Percentiles rank a stretch among this genome's conserved stretches.
These are phyloP conservation scores for Serendipita sp. DNA, from an alignment of 768 basidiomycete species.

Conservation along the genomic window DNA sequence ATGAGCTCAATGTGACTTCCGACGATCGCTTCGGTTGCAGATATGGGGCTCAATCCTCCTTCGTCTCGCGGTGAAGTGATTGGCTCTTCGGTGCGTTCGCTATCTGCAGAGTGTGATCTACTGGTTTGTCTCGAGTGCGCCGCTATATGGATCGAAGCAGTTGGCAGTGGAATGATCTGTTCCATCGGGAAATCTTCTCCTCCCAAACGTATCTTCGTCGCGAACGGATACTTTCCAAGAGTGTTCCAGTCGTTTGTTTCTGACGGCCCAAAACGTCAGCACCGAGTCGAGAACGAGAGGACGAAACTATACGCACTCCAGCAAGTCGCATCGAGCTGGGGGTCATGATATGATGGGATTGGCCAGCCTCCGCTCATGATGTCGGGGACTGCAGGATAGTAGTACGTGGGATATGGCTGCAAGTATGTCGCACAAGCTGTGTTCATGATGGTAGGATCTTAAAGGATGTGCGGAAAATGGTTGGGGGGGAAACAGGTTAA, in stretches of 20 bases:
- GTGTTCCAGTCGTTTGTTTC: conserved; percentile 6
- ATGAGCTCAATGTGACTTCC: neutral
- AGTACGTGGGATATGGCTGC: too few relatives aligned
- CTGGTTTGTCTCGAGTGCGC: neutral
- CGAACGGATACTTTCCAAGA: neutral
- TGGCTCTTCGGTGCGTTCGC: neutral
- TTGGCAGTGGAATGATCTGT: too few relatives aligned
- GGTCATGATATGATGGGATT: too few relatives aligned
- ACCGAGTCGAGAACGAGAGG: too few relatives aligned
- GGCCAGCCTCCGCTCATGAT: too few relatives aligned
- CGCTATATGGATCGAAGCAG: too few relatives aligned
- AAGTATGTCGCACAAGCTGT: neutral
- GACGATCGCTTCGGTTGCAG: neutral
- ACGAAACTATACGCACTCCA: too few relatives aligned
- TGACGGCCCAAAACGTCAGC: neutral
- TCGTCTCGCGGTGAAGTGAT: neutral
- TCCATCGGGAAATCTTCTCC: neutral
- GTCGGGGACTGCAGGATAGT: too few relatives aligned
- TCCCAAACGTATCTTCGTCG: neutral
- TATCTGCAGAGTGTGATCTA: neutral
- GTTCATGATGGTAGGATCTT: neutral
- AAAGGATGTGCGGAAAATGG: neutral
- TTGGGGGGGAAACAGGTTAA: neutral
- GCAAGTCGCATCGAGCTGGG: too few relatives aligned
- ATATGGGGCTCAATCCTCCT: too few relatives aligned